Conservation (phyloP, 768 basidiomycete species). For the Ramaria rubella region DNA sequence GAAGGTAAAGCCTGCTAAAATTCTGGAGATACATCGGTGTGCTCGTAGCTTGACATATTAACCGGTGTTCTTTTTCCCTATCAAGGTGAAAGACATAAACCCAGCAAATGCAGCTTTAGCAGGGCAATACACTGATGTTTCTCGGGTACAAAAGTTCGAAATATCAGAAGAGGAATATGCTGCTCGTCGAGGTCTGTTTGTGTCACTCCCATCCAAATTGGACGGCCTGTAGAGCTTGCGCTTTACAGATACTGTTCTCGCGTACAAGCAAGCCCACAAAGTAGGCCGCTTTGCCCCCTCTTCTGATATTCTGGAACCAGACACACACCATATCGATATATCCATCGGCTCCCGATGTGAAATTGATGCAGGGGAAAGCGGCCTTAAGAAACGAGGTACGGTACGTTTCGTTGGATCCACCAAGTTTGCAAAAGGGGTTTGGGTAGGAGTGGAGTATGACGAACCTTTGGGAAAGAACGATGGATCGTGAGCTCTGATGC, state of each 20-base stretch:
- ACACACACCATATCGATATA: constrained; percentile 41
- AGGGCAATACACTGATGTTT: constrained; percentile 80
- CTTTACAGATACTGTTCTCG: constrained; percentile 74
- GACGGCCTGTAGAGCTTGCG: neutral
- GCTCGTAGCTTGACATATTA: neutral
- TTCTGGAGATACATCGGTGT: neutral
- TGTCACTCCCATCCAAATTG: neutral
- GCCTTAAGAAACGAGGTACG: constrained; percentile 70
- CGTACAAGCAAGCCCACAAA: constrained; percentile 80
- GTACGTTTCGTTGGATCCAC: constrained; percentile 83
- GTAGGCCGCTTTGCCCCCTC: constrained; percentile 78
- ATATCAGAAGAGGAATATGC: constrained; percentile 78
- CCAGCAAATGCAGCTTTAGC: constrained; percentile 62
- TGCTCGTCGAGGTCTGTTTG: constrained; percentile 55
- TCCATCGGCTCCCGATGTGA: constrained; percentile 73
- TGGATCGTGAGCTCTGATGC: constrained; percentile 66
- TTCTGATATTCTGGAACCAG: constrained; percentile 24
- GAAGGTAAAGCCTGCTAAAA: constrained; percentile 41
- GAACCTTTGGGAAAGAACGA: constrained; percentile 95
- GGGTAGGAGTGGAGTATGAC: constrained; percentile 94
- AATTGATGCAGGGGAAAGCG: constrained; percentile 58
- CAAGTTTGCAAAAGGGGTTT: constrained; percentile 65
- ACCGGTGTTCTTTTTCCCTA: neutral
- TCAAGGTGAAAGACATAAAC: constrained; percentile 67
- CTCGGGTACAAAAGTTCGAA: constrained; percentile 90